Conservation (phyloP, 225 moss, liverwort and hornwort genomes). For the Polytrichum formosum region DNA sequence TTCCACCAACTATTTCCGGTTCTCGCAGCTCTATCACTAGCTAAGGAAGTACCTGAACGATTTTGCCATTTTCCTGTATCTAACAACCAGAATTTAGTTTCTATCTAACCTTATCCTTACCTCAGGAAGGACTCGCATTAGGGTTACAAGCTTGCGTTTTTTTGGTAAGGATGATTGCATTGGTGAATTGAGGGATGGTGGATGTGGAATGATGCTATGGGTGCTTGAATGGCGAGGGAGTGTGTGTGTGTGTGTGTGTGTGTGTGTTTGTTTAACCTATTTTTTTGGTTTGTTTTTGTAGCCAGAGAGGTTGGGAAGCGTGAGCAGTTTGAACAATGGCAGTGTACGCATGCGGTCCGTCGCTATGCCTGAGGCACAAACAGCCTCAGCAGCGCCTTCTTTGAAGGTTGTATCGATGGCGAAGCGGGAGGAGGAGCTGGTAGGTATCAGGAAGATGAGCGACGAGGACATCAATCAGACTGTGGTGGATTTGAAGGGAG, state of each 20-base stretch:
- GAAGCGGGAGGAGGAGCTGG: slow-evolving; percentile 83
- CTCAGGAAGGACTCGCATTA: not conserved
- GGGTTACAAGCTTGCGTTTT: not conserved
- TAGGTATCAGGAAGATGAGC: slow-evolving; percentile 59
- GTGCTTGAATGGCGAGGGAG: not conserved
- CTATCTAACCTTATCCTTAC: not conserved
- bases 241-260: not conserved
- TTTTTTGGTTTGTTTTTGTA: not conserved
- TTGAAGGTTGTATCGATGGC: slow-evolving; percentile 50
- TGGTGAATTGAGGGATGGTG: not conserved
- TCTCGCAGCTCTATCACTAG: not conserved
- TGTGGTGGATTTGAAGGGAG: slow-evolving; percentile 93
- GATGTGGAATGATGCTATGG: not conserved
- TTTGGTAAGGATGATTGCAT: not conserved
- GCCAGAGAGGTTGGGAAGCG: slow-evolving; percentile 10
- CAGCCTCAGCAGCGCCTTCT: not conserved
- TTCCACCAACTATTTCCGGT: not conserved
- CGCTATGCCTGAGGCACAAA: slow-evolving; percentile 7
- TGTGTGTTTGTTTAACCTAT: no score
- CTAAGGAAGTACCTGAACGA: no score
- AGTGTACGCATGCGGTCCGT: slow-evolving; percentile 4
- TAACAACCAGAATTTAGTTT: no score
- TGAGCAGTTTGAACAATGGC: slow-evolving; percentile 5
- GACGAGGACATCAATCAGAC: slow-evolving; percentile 71
- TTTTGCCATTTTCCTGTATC: no score